These are phyloP conservation scores for Andrographis paniculata DNA, from an alignment of 305 asterid genomes.

Conservation along the genomic window DNA sequence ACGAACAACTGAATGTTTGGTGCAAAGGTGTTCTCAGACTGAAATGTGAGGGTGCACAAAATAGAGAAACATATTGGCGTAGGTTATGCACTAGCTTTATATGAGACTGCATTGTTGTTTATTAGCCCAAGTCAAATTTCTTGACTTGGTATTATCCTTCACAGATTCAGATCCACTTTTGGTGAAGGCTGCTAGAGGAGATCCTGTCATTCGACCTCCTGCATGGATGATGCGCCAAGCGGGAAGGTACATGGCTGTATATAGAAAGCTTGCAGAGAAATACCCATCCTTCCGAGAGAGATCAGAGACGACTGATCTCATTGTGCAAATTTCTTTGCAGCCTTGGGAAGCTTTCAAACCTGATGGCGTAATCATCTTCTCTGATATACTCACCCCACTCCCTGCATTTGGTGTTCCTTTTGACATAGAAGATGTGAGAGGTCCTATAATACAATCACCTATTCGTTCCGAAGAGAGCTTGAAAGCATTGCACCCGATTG, in stretches of 20 bases:
- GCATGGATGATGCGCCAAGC: constrained; percentile 99
- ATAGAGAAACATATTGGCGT: too few species aligned
- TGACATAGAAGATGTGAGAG: constrained; percentile 82
- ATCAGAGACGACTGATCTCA: constrained; percentile 98
- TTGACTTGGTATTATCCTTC: not conserved
- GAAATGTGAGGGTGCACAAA: too few species aligned
- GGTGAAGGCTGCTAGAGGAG: constrained; percentile 93
- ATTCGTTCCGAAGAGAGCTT: constrained; percentile 69
- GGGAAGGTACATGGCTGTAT: constrained; percentile 96
- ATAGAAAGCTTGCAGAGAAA: constrained; percentile 93
- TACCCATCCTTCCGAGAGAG: constrained; percentile 95
- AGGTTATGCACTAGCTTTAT: not conserved
- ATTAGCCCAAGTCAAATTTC: not conserved
- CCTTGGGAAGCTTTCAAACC: constrained; percentile 98
- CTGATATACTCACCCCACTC: constrained; percentile 88
- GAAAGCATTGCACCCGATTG: constrained; percentile 63
- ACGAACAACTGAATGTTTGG: too few species aligned
- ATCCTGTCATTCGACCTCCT: constrained; percentile 72
- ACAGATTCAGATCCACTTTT: constrained; percentile 67
- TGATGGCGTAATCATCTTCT: constrained; percentile 92
- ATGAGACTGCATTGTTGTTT: not conserved
- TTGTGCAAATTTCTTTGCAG: constrained; percentile 98
- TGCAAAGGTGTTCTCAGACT: too few species aligned
- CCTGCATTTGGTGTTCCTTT: constrained; percentile 97
- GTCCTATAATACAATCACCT: constrained; percentile 82